Conservation (phyloP, 768 basidiomycete species). For the Rubroboletus satanas region DNA sequence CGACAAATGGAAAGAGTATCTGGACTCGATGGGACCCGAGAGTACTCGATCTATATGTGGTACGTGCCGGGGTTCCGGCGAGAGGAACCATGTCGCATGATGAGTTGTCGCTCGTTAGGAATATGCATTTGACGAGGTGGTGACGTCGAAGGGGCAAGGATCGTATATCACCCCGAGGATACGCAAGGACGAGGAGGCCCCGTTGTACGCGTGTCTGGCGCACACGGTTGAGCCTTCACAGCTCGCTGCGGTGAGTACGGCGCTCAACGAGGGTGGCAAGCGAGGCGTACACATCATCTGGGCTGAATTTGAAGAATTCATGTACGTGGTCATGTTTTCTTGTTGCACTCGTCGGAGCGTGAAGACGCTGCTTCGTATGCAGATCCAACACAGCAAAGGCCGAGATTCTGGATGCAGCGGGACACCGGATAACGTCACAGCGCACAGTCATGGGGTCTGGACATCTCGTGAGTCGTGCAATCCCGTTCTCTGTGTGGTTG, state of each 20-base stretch:
- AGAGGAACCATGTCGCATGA: neutral
- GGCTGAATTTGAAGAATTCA: conserved; percentile 30
- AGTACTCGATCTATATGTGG: conserved; percentile 23
- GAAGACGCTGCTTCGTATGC: neutral
- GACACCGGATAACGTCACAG: conserved; percentile 18
- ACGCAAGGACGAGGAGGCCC: conserved; percentile 31
- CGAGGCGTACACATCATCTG: conserved; percentile 28
- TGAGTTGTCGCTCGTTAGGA: conserved; percentile 11
- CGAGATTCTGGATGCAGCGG: conserved; percentile 29
- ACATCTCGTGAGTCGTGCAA: conserved; percentile 22
- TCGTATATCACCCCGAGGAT: conserved; percentile 18
- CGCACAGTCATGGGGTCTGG: conserved; percentile 26
- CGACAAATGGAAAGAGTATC: conserved; percentile 7
- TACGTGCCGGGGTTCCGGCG: conserved; percentile 1
- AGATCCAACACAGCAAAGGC: conserved; percentile 26
- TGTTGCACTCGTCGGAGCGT: neutral
- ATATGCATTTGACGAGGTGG: conserved; percentile 23
- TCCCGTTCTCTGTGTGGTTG: neutral
- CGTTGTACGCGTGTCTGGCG: conserved; percentile 20
- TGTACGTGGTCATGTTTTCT: conserved; percentile 13
- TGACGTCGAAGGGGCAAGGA: conserved; percentile 1
- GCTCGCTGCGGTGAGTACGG: conserved; percentile 17
- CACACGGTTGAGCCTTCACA: conserved; percentile 27
- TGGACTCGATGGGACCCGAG: conserved; percentile 27
- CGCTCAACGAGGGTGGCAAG: conserved; percentile 7